phyloP scores from a whole-genome alignment of 169 alveolate species.

The Theileria luwenshuni region DNA sequence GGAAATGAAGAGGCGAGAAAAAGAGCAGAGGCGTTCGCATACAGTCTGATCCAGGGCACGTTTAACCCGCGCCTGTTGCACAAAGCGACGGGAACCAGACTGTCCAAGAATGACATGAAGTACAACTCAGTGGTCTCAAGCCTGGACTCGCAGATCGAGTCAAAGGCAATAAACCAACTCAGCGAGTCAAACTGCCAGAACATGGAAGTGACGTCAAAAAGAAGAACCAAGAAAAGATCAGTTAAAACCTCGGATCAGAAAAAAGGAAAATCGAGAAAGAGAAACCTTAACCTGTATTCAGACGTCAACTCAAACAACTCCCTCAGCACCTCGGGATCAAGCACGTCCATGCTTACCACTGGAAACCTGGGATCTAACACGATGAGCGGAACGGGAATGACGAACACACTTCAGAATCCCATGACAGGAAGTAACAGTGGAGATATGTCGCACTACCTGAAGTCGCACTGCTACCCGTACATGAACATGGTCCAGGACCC shows the following conservation, averaged over 20 bases:
- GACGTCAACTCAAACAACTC: neutral
- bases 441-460: slow-evolving; percentile 16
- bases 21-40: slow-evolving; percentile 78
- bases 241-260: slow-evolving; percentile 6
- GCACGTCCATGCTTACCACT: neutral
- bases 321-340: neutral
- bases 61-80: slow-evolving; percentile 76
- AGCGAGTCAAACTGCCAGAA: slow-evolving; percentile 23
- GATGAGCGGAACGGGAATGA: too few species aligned
- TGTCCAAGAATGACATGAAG: slow-evolving; percentile 67
- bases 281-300: neutral
- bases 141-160: slow-evolving; percentile 10
- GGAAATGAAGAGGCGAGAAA: slow-evolving; percentile 80
- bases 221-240: slow-evolving; percentile 21
- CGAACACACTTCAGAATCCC: neutral
- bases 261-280: slow-evolving; percentile 7
- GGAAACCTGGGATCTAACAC: neutral
- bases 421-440: neutral
- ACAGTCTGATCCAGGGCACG: slow-evolving; percentile 76
- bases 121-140: slow-evolving; percentile 48
- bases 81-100: slow-evolving; percentile 80
- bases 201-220: slow-evolving; percentile 1
- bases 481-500: slow-evolving; percentile 33
- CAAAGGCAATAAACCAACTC: slow-evolving; percentile 11
- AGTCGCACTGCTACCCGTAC: slow-evolving; percentile 33